These are phyloP conservation scores for Zygosaccharomyces bisporus DNA, from an alignment of 805 yeast species.

Conservation along the genomic window DNA sequence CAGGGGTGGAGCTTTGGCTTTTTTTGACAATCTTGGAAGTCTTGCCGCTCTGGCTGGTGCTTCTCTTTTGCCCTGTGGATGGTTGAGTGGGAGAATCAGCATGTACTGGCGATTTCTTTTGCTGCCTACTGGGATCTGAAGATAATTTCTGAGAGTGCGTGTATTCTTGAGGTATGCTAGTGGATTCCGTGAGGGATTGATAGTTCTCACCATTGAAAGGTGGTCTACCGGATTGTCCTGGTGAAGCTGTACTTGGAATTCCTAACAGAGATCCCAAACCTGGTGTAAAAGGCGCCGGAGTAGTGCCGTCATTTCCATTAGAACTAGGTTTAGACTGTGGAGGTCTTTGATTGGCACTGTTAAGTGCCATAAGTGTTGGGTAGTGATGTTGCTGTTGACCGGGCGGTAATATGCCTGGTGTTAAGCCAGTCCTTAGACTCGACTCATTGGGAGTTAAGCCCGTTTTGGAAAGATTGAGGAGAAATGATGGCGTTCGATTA, in stretches of 20 bases:
- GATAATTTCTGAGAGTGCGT: background rate
- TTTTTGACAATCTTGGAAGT: conserved; percentile 13
- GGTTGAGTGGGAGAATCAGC: conserved; percentile 10
- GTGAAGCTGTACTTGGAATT: conserved; percentile 5
- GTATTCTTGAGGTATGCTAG: background rate
- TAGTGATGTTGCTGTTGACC: conserved; percentile 15
- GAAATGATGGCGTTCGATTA: conserved; percentile 20
- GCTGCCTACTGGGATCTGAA: conserved; percentile 5
- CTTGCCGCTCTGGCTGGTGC: conserved; percentile 9
- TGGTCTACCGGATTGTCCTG: conserved; percentile 1
- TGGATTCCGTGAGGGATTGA: background rate
- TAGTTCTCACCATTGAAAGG: conserved; percentile 1
- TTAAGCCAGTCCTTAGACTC: conserved; percentile 62
- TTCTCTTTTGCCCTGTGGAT: conserved; percentile 10
- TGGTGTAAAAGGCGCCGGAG: conserved; percentile 13
- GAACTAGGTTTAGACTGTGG: conserved; percentile 4
- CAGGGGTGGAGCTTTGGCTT: conserved; percentile 11
- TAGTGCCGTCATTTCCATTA: conserved; percentile 1
- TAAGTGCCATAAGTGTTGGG: conserved; percentile 21
- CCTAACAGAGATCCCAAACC: conserved; percentile 14
- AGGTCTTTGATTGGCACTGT: conserved; percentile 5
- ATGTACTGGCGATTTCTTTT: conserved; percentile 5
- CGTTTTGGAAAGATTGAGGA: conserved; percentile 37
- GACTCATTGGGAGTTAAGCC: conserved; percentile 79
- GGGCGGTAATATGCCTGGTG: conserved; percentile 51